These are phyloP conservation scores for Rhynchospora tenuis DNA, from an alignment of 176 grass and related monocot genomes.

Conservation along the genomic window DNA sequence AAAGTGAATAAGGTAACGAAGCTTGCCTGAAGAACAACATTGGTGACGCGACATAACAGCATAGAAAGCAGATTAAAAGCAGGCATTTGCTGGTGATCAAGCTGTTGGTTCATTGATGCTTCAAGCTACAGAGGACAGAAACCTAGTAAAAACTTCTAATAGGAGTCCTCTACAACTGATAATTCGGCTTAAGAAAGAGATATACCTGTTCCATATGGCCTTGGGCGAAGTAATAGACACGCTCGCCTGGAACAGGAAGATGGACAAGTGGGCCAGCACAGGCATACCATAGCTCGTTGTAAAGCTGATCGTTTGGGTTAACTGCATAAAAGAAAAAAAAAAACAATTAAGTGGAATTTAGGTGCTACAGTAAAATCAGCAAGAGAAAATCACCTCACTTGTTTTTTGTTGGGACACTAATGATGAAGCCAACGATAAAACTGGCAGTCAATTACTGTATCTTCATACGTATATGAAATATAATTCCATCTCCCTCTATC, in stretches of 20 bases:
- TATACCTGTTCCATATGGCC: constrained; percentile 98
- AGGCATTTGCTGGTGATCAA: constrained; percentile 64
- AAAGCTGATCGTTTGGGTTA: constrained; percentile 31
- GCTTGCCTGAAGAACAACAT: constrained; percentile 72
- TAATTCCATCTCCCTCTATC: not conserved
- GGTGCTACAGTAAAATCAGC: not conserved
- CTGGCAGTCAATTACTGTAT: not conserved
- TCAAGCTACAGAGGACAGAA: constrained; percentile 56
- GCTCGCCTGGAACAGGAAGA: constrained; percentile 60
- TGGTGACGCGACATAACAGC: constrained; percentile 80
- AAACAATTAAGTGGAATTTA: not conserved
- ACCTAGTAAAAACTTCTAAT: not conserved
- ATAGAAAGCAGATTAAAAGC: constrained; percentile 72
- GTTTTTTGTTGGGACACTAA: not conserved
- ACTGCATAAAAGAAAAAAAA: constrained; percentile 9
- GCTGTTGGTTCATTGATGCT: constrained; percentile 72
- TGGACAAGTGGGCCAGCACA: constrained; percentile 80
- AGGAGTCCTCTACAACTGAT: not conserved
- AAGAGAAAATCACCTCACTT: not conserved
- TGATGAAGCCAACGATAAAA: not conserved
- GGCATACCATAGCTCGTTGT: constrained; percentile 79
- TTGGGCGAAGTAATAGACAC: constrained; percentile 93
- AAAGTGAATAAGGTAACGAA: not conserved
- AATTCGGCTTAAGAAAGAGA: constrained; percentile 2
- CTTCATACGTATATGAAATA: not conserved